These are phyloP conservation scores for Colletotrichum falcatum DNA, from an alignment of 2,329 filamentous ascomycete genomes.

Conservation along the genomic window DNA sequence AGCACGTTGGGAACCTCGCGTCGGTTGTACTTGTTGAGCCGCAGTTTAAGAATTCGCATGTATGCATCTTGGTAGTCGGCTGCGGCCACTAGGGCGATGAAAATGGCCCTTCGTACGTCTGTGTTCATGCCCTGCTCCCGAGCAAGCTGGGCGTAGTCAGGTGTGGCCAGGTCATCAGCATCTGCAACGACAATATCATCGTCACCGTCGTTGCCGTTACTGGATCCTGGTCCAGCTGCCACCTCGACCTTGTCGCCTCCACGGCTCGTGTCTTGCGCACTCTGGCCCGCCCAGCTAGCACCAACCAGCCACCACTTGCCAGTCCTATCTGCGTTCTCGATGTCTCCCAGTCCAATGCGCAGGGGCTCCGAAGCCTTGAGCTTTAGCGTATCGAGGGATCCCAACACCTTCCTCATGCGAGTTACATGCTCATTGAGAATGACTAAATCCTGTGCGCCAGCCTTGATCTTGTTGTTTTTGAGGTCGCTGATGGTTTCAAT, in stretches of 20 bases:
- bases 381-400: slow-evolving; percentile 75
- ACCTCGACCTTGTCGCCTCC: slow-evolving; percentile 6
- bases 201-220: slow-evolving; percentile 46
- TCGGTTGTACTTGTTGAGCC: slow-evolving; percentile 87
- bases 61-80: slow-evolving; percentile 87
- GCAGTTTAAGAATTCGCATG: slow-evolving; percentile 81
- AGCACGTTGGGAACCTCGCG: slow-evolving; percentile 89
- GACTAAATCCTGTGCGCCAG: slow-evolving; percentile 75
- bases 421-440: slow-evolving; percentile 85
- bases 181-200: slow-evolving; percentile 44
- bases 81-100: slow-evolving; percentile 89
- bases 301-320: slow-evolving; percentile 99
- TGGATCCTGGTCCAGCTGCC: slow-evolving; percentile 27
- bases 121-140: slow-evolving; percentile 88
- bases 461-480: slow-evolving; percentile 92
- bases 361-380: slow-evolving; percentile 84
- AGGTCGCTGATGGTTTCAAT: slow-evolving; percentile 95
- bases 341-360: slow-evolving; percentile 83
- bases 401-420: slow-evolving; percentile 89
- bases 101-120: slow-evolving; percentile 88
- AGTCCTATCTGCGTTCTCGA: slow-evolving; percentile 84
- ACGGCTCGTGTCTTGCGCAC: slow-evolving; percentile 39
- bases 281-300: slow-evolving; percentile 80
- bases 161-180: slow-evolving; percentile 60
- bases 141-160: slow-evolving; percentile 81